Evolutionary conservation across 306 rosid genomes (phyloP).

Genomic region (Vigna nakashimae): DNA sequence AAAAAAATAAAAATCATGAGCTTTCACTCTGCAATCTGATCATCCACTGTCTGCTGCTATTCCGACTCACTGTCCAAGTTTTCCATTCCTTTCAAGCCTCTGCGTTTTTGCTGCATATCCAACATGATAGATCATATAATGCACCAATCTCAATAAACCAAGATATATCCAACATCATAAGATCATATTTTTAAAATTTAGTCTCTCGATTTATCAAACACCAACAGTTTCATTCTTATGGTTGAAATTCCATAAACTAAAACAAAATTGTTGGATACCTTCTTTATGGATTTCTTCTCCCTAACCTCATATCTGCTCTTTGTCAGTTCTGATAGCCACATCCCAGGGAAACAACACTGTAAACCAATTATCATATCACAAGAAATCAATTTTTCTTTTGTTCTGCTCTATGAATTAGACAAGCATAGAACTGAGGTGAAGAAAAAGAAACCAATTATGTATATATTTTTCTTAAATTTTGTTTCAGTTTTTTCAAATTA

Average conservation of each 20-base stretch:
- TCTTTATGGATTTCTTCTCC: conserved; percentile 79
- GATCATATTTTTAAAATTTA: neutral
- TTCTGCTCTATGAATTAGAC: conserved; percentile 14
- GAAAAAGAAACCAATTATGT: neutral
- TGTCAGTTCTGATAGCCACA: conserved; percentile 80
- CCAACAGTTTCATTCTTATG: neutral
- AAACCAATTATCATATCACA: conserved; percentile 17
- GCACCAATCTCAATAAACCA: neutral
- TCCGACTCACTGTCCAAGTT: conserved; percentile 49
- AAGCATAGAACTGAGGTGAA: neutral
- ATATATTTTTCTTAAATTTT: neutral
- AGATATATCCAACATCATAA: neutral
- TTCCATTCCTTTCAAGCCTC: conserved; percentile 78
- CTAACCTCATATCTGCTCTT: conserved; percentile 80
- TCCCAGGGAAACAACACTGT: conserved; percentile 82
- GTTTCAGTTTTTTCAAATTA: neutral
- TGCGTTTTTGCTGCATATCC: conserved; percentile 70
- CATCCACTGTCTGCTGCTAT: conserved; percentile 46
- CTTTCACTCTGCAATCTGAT: conserved; percentile 8
- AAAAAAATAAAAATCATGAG: neutral
- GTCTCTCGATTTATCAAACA: neutral
- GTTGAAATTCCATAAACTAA: neutral
- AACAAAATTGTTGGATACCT: conserved; percentile 50
- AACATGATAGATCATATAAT: conserved; percentile 23
- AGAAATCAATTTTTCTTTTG: conserved; percentile 6